phyloP scores from a whole-genome alignment of 73 alveolate species.

The Symbiodinium natans region DNA sequence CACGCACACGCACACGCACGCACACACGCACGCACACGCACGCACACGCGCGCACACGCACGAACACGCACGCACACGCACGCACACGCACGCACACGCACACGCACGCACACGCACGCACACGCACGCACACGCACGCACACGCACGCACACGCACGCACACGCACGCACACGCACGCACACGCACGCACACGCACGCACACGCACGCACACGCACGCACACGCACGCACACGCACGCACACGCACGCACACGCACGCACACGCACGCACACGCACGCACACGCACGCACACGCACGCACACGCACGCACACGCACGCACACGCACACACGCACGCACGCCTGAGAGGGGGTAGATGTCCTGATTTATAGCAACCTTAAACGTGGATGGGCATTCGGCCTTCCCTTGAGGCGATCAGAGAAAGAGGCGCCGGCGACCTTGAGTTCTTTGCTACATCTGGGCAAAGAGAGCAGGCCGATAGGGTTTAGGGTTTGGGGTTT shows the following conservation, averaged over 20 bases:
- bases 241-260: constrained; percentile 34
- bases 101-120: neutral
- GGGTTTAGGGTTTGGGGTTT: too few relatives aligned
- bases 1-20: too few relatives aligned
- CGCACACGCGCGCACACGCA: too few relatives aligned
- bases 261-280: constrained; percentile 27
- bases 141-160: neutral
- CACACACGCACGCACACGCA: too few relatives aligned
- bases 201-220: constrained; percentile 22
- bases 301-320: constrained; percentile 26
- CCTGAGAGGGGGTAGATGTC: neutral
- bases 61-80: too few relatives aligned
- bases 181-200: constrained; percentile 11
- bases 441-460: too few relatives aligned
- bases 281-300: constrained; percentile 31
- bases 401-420: too few relatives aligned
- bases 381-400: too few relatives aligned
- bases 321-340: constrained; percentile 45
- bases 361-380: too few relatives aligned
- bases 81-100: neutral
- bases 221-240: constrained; percentile 28
- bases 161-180: neutral
- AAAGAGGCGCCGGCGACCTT: too few relatives aligned
- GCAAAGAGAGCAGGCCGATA: too few relatives aligned
- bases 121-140: neutral